Conservation (phyloP, 768 basidiomycete species). For the Tephrocybe rancida region DNA sequence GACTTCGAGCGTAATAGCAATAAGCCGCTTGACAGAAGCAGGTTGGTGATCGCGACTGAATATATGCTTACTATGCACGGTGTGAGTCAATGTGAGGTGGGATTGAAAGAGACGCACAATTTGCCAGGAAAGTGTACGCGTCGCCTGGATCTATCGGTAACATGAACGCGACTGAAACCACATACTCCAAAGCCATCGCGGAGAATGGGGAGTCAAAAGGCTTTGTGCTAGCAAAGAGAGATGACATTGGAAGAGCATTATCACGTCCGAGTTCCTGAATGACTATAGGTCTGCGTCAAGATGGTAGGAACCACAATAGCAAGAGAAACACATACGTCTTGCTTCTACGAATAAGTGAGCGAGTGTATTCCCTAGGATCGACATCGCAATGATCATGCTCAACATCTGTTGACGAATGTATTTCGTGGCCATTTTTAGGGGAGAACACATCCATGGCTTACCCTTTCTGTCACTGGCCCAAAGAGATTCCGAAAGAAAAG, state of each 20-base stretch:
- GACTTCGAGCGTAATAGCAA: conserved; percentile 54
- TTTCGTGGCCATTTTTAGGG: too few relatives aligned
- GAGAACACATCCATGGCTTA: conserved; percentile 22
- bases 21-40: conserved; percentile 58
- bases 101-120: conserved; percentile 40
- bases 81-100: neutral
- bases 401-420: conserved; percentile 23
- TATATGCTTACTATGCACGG: conserved; percentile 35
- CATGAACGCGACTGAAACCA: conserved; percentile 54
- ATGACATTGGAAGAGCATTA: conserved; percentile 63
- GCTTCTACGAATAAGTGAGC: conserved; percentile 65
- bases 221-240: conserved; percentile 67
- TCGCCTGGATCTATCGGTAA: conserved; percentile 66
- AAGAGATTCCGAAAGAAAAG: conserved; percentile 76
- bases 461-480: conserved; percentile 59
- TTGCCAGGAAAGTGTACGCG: conserved; percentile 69
- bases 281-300: conserved; percentile 35
- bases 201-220: conserved; percentile 68
- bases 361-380: conserved; percentile 63
- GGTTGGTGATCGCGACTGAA: conserved; percentile 55
- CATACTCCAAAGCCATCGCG: conserved; percentile 62
- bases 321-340: conserved; percentile 43
- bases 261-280: conserved; percentile 74
- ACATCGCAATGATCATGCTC: conserved; percentile 62
- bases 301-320: neutral